Conservation (phyloP, 306 rosid genomes). For the Mimosa pudica region DNA sequence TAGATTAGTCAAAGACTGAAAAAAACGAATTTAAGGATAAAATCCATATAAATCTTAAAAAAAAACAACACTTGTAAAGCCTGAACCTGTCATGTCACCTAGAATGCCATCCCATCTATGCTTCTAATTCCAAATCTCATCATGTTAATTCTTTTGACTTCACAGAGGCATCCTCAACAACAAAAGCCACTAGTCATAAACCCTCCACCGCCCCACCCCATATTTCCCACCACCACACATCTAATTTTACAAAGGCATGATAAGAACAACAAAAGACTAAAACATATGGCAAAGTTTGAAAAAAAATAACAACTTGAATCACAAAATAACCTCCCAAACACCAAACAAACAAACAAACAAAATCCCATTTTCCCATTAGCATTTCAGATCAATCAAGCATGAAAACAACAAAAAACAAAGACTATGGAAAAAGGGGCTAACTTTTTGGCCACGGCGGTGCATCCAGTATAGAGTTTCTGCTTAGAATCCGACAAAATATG, state of each 20-base stretch:
- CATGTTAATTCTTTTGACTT: not conserved
- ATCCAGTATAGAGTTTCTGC: conserved; percentile 44
- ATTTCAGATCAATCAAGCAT: not conserved
- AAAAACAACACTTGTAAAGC: not conserved
- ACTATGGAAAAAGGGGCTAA: conserved; percentile 22
- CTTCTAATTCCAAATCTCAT: not conserved
- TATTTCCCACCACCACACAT: not conserved
- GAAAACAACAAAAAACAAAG: not conserved
- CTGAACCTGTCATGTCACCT: not conserved
- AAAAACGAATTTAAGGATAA: not conserved
- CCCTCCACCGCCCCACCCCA: not conserved
- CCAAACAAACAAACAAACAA: not conserved
- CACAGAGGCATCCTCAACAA: not conserved
- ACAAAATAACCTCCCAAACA: not conserved
- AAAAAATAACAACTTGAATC: not conserved
- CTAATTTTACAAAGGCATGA: not conserved
- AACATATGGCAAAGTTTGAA: not conserved
- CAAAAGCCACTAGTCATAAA: not conserved
- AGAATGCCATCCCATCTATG: not conserved
- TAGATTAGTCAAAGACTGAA: not conserved
- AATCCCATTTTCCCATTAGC: not conserved
- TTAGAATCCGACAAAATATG: conserved; percentile 47
- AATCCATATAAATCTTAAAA: not conserved
- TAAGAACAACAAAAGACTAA: not conserved
- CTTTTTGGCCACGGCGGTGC: conserved; percentile 37